A percentile compares a stretch with the other conserved stretches of the same genome.
These are phyloP conservation scores for Alternaria arbusti DNA, from an alignment of 2,329 filamentous ascomycete species.

Conservation along the genomic window DNA sequence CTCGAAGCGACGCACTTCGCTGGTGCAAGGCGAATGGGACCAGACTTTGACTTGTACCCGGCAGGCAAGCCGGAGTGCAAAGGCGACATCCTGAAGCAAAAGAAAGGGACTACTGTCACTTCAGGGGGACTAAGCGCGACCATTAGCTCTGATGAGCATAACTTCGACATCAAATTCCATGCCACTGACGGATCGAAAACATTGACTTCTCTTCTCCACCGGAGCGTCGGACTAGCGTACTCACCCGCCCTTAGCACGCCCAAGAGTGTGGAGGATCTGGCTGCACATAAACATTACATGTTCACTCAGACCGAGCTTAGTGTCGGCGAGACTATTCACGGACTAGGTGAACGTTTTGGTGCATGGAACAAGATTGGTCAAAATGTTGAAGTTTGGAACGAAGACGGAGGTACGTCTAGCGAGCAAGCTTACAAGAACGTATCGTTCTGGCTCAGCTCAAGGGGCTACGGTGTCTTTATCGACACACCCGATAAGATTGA, in stretches of 20 bases:
- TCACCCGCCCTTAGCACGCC: constrained; percentile 60
- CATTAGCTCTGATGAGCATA: constrained; percentile 56
- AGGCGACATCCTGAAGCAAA: constrained; percentile 49
- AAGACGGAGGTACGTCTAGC: constrained; percentile 68
- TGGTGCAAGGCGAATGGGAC: constrained; percentile 60
- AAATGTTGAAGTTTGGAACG: constrained; percentile 68
- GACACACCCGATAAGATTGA: constrained; percentile 73
- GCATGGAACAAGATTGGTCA: constrained; percentile 80
- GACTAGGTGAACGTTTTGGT: constrained; percentile 77
- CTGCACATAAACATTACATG: constrained; percentile 51
- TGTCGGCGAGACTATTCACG: constrained; percentile 71
- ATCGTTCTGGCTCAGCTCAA: constrained; percentile 71
- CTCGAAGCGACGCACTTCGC: constrained; percentile 65
- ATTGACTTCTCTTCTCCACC: constrained; percentile 61
- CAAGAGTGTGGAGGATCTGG: constrained; percentile 61
- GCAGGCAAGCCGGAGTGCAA: constrained; percentile 53
- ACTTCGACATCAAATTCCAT: constrained; percentile 64
- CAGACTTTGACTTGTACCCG: constrained; percentile 65
- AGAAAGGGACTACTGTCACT: constrained; percentile 56
- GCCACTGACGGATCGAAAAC: constrained; percentile 56
- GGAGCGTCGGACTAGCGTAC: constrained; percentile 65
- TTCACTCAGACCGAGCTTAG: constrained; percentile 55
- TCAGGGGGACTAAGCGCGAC: constrained; percentile 62
- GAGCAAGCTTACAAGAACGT: constrained; percentile 77
- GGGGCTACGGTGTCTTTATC: constrained; percentile 79